Evolutionary conservation across 371 early-diverging fungal genomes (phyloP), one percentile per base, ranked within the genome.

Genomic region (Umbelopsis sp.): DNA sequence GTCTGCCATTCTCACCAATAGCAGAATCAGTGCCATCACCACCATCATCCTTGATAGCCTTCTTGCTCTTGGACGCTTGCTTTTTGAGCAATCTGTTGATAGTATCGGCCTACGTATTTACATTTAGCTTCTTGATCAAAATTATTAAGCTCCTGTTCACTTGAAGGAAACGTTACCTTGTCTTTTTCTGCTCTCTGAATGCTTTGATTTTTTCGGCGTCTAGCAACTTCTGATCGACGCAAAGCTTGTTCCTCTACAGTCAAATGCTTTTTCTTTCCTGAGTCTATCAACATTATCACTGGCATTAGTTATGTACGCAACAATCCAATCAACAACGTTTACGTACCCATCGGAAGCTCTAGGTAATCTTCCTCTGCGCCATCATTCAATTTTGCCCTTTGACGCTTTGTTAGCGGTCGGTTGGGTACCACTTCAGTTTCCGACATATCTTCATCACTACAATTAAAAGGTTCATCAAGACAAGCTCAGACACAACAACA

Each of bases 141-240:
- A 25, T 32, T 6, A 25, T 1, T 63, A 2, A 11, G 14, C 20
- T 63, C n/a, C 37, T 41, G 0, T 48, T 3, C 24, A 16, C 1
- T 12, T 9, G 29, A 29, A 22, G 10, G 0, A 16, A 68, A 68
- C 1, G 14, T 65, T 76, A 85, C 84, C 72, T 92, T 91, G 62
- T 91, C 87, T 70, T 91, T 91, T 72, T 92, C 92, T 11, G 91
- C 91, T 38, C 90, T 81, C 74, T 92, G 91, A 46, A 88, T 83
- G 45, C 89, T 91, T 69, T 91, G 92, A 72, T 91, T 91, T 76
- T 91, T 92, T 69, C 92, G 84, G 29, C 90, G 84, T 67, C 92
- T 86, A 1, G 91, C 88, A 29, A 89, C 86, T 75, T 92, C 92
- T n/a, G 91, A 91, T 74, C 81, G 86, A 68, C 85, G 80, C 44